A percentile compares a stretch with the other conserved stretches of the same genome.
Conservation (phyloP, 1,284 basidiomycete species). For the Sutorius eximius region DNA sequence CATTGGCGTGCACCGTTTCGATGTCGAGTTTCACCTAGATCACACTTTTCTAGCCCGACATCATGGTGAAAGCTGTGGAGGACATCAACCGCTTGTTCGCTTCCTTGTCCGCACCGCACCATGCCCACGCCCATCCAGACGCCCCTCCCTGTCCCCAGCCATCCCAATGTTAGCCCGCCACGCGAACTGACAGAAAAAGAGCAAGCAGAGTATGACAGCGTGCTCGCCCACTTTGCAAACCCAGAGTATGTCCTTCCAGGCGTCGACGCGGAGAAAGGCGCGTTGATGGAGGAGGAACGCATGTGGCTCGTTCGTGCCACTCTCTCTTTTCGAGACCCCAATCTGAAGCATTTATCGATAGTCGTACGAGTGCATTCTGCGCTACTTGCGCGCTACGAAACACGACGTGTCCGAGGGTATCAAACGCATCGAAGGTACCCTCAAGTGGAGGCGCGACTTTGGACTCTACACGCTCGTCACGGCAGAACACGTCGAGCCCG, state of each 20-base stretch:
- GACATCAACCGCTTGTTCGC: background rate
- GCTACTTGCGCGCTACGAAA: slow-evolving; percentile 72
- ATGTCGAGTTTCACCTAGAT: background rate
- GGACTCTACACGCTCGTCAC: slow-evolving; percentile 63
- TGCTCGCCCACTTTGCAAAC: slow-evolving; percentile 59
- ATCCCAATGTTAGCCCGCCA: slow-evolving; percentile 34
- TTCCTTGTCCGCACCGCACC: background rate
- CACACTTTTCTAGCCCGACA: background rate
- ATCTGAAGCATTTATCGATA: background rate
- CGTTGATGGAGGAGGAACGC: slow-evolving; percentile 62
- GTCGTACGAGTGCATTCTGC: slow-evolving; percentile 68
- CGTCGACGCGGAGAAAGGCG: slow-evolving; percentile 41
- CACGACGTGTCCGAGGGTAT: slow-evolving; percentile 60
- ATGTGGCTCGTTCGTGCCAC: slow-evolving; percentile 64
- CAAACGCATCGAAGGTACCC: slow-evolving; percentile 62
- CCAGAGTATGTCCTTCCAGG: slow-evolving; percentile 54
- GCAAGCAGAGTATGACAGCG: slow-evolving; percentile 50
- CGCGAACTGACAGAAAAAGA: slow-evolving; percentile 47
- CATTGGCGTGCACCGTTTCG: background rate
- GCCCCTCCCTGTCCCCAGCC: slow-evolving; percentile 32
- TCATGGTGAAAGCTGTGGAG: background rate
- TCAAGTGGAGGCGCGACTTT: slow-evolving; percentile 74
- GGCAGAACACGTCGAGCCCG: slow-evolving; percentile 63
- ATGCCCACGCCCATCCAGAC: slow-evolving; percentile 19
- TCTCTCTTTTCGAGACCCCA: background rate